These are phyloP conservation scores for Thielaviopsis ethacetica DNA, from an alignment of 2,329 filamentous ascomycete species.

Conservation along the genomic window DNA sequence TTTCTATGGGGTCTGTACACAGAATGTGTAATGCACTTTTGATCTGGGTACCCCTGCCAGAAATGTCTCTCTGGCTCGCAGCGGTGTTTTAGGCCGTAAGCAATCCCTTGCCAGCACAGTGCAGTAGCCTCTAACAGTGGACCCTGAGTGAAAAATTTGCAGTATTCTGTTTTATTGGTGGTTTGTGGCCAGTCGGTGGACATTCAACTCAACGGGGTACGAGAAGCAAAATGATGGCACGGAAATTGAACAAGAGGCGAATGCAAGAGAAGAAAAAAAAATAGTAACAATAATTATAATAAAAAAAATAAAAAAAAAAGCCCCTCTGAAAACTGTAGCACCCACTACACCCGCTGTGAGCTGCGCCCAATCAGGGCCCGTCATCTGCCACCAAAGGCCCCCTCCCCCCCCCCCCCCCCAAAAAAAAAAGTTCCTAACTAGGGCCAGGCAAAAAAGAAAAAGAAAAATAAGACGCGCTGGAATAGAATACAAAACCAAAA, in stretches of 20 bases:
- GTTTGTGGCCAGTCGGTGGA: neutral
- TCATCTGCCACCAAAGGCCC: neutral
- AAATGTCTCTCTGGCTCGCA: neutral
- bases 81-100: neutral
- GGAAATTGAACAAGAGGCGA: neutral
- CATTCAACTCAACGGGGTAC: too few relatives aligned
- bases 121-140: neutral
- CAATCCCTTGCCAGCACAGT: constrained; percentile 4
- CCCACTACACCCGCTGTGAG: neutral
- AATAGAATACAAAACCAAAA: constrained; percentile 12
- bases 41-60: neutral
- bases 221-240: neutral
- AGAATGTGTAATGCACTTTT: constrained; percentile 1
- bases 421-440: neutral
- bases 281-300: too few relatives aligned
- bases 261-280: neutral
- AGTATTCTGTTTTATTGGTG: neutral
- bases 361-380: neutral
- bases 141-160: constrained; percentile 5
- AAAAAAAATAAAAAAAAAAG: too few relatives aligned
- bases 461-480: constrained; percentile 5
- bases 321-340: neutral
- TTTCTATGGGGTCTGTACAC: neutral
- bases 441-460: neutral
- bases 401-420: too few relatives aligned